Conservation (phyloP, 2,329 filamentous ascomycete genomes). For the Fulvia fulva region DNA sequence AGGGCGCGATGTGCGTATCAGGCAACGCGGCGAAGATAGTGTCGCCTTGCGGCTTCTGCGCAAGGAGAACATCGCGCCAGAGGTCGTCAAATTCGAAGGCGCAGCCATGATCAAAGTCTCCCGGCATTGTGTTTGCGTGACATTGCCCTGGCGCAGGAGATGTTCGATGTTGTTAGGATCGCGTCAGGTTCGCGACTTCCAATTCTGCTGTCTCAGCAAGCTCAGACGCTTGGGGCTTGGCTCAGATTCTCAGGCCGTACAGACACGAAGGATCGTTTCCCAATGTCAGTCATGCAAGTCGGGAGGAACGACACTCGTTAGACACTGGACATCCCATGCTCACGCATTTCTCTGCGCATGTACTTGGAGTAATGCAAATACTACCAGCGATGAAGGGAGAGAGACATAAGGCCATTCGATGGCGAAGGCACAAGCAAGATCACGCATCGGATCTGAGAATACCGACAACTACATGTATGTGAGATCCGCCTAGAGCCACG, state of each 20-base stretch:
- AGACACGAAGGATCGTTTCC: too few species aligned
- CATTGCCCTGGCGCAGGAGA: not conserved
- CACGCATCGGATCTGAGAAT: not conserved
- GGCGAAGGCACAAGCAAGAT: not conserved
- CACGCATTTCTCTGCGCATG: too few species aligned
- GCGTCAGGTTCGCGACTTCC: not conserved
- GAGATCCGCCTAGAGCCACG: not conserved
- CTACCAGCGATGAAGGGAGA: too few species aligned
- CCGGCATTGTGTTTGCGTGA: slow-evolving; percentile 8
- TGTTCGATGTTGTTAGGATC: not conserved
- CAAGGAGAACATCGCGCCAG: slow-evolving; percentile 19
- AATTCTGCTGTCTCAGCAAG: too few species aligned
- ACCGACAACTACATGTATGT: not conserved
- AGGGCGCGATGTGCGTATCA: not conserved
- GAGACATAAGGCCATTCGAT: too few species aligned
- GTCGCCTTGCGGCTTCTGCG: slow-evolving; percentile 4
- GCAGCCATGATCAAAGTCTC: slow-evolving; percentile 12
- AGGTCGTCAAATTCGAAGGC: slow-evolving; percentile 24
- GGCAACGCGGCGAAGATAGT: slow-evolving; percentile 17
- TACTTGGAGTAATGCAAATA: too few species aligned
- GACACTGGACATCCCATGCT: too few species aligned
- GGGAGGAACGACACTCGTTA: too few species aligned
- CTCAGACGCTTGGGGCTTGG: too few species aligned
- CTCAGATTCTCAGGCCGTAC: too few species aligned
- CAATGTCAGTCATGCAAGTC: too few species aligned